A percentile compares a stretch with the other conserved stretches of the same genome.
Conservation (phyloP, 2,329 filamentous ascomycete genomes). For the Periconia digitata region DNA sequence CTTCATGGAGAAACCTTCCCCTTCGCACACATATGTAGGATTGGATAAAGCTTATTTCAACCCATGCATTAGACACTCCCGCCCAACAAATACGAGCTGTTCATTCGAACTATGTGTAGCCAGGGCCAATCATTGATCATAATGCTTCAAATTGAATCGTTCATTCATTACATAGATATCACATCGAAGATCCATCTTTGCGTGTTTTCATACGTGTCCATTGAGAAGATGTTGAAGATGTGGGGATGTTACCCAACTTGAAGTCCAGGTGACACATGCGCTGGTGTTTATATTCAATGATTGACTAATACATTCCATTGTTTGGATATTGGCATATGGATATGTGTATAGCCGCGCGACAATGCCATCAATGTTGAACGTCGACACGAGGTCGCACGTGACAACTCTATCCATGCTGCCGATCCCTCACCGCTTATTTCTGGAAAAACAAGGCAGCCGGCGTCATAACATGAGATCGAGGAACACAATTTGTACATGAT, state of each 20-base stretch:
- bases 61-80: background rate
- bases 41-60: background rate
- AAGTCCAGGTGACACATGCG: no score
- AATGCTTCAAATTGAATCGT: background rate
- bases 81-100: background rate
- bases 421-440: slow-evolving; percentile 18
- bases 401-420: slow-evolving; percentile 8
- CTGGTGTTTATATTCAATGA: no score
- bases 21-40: background rate
- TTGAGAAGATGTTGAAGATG: background rate
- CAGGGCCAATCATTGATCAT: background rate
- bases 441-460: slow-evolving; percentile 11
- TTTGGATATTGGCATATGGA: background rate
- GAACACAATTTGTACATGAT: background rate
- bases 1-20: background rate
- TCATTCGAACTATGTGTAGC: background rate
- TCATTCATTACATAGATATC: background rate
- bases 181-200: background rate
- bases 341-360: no score
- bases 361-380: no score
- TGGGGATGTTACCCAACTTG: no score
- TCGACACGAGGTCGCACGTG: no score
- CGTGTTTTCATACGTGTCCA: background rate
- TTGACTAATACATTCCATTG: background rate
- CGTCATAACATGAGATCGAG: background rate